These are phyloP conservation scores for Lactarius indigo DNA, from an alignment of 768 basidiomycete species.

Conservation along the genomic window DNA sequence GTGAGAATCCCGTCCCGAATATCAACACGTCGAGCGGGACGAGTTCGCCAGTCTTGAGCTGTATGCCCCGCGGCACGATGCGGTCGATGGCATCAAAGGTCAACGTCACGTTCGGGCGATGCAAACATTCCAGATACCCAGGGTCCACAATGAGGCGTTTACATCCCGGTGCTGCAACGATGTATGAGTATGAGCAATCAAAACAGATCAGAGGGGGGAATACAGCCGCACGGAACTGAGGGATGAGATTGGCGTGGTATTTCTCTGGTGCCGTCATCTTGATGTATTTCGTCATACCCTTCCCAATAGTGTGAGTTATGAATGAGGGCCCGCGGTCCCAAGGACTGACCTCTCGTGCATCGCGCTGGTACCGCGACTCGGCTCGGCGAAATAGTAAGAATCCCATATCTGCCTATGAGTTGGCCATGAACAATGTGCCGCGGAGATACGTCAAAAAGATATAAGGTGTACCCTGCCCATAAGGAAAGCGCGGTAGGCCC, in stretches of 20 bases:
- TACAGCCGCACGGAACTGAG: conserved; percentile 45
- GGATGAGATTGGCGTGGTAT: conserved; percentile 38
- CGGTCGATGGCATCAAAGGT: conserved; percentile 47
- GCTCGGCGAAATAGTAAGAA: background rate
- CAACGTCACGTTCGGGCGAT: conserved; percentile 51
- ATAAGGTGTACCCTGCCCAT: conserved; percentile 38
- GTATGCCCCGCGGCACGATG: conserved; percentile 48
- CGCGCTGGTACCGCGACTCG: conserved; percentile 6
- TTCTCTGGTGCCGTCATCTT: conserved; percentile 40
- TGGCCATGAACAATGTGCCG: background rate
- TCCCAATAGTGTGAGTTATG: background rate
- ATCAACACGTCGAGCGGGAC: conserved; percentile 55
- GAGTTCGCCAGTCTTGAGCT: conserved; percentile 46
- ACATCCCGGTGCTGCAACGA: conserved; percentile 49
- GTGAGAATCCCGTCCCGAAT: conserved; percentile 51
- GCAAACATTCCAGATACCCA: conserved; percentile 50
- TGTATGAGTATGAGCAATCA: background rate
- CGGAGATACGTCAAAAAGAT: background rate
- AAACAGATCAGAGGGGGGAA: background rate
- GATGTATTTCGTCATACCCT: conserved; percentile 47
- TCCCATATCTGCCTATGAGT: conserved; percentile 5
- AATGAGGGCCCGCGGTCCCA: too few relatives aligned
- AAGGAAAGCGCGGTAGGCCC: conserved; percentile 44
- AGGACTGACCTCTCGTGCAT: conserved; percentile 7
- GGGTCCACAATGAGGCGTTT: conserved; percentile 63